Evolutionary conservation across 2,329 filamentous ascomycete genomes (phyloP), one percentile per base, ranked within the genome.

Genomic region (Stagonosporopsis cucurbitacearum): DNA sequence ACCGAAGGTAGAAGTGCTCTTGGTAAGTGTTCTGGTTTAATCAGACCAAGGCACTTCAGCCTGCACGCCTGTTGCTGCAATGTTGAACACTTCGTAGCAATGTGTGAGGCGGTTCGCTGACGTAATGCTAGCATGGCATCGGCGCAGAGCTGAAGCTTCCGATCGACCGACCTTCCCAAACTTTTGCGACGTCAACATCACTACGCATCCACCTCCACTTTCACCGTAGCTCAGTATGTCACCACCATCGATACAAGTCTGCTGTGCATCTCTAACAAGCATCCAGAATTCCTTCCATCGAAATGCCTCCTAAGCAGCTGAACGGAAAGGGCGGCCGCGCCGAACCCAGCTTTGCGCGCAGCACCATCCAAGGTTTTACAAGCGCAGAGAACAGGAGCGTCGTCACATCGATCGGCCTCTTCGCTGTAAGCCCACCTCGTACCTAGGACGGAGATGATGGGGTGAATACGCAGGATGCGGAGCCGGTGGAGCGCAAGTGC

Each of bases 351-450:
- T 80, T 78, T 60, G 76, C 75, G 41, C 67, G 68, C 59, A 73
- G 66, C 55, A 68, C 76, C 43, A 68, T 79, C 58, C 69, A 75
- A 53, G 73, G 71, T 35, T 62, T 83, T 44, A 79, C 78, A 45
- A 77, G 72, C 60, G 67, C 75, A 39, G 81, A 83, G 61, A 84
- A 84, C 69, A 72, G 80, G 59, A 77, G 70, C 49, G 75, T 83
- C 22, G 75, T 84, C 15, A 79, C 77, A 30, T 75, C 78, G 8
- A 71, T 82, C 44, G 77, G 77, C 19, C 68, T 83, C 58, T 83
- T 83, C 57, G 80, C 78, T 66, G 81, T 83, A 78, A 73, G 80
- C 71, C 42, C n/a, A 35, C 52, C 42, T 22, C 26, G 13, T 36
- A 36, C 40, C 19, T 35, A 32, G 50, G 15, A 12, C 22, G 49